Conservation (phyloP, 2,329 filamentous ascomycete genomes). For the Hypoxylon sp. region DNA sequence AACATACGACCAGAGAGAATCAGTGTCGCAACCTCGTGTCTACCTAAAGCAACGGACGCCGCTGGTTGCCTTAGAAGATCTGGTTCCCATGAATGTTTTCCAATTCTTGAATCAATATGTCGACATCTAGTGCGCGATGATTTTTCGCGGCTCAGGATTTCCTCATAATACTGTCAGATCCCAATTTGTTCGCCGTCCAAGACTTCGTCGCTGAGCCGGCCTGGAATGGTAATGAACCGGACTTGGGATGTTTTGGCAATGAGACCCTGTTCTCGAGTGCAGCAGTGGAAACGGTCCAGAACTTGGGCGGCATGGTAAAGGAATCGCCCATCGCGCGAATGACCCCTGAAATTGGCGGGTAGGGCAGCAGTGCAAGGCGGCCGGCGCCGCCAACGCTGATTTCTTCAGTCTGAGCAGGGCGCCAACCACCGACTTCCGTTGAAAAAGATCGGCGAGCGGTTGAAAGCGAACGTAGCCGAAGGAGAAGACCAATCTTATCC, state of each 20-base stretch:
- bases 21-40: neutral
- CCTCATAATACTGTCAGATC: neutral
- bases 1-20: constrained; percentile 12
- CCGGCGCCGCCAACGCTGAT: constrained; percentile 20
- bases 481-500: neutral
- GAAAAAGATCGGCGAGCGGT: constrained; percentile 1
- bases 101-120: constrained; percentile 5
- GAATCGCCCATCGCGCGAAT: neutral
- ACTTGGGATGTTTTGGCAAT: neutral
- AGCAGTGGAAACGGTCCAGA: neutral
- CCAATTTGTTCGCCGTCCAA: neutral
- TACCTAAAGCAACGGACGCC: neutral
- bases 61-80: constrained; percentile 1
- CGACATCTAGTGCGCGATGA: neutral
- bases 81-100: constrained; percentile 13
- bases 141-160: neutral
- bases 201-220: neutral
- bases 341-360: constrained; percentile 12
- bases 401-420: neutral
- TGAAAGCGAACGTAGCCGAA: neutral
- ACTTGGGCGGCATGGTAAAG: constrained; percentile 15
- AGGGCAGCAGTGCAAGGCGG: constrained; percentile 8
- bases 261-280: constrained; percentile 1
- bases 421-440: constrained; percentile 4
- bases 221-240: neutral